Percentiles rank a stretch among this genome's conserved stretches.
phyloP scores from a whole-genome alignment of 2,329 filamentous ascomycete species.

The Pseudopyrenochaeta lycopersici region DNA sequence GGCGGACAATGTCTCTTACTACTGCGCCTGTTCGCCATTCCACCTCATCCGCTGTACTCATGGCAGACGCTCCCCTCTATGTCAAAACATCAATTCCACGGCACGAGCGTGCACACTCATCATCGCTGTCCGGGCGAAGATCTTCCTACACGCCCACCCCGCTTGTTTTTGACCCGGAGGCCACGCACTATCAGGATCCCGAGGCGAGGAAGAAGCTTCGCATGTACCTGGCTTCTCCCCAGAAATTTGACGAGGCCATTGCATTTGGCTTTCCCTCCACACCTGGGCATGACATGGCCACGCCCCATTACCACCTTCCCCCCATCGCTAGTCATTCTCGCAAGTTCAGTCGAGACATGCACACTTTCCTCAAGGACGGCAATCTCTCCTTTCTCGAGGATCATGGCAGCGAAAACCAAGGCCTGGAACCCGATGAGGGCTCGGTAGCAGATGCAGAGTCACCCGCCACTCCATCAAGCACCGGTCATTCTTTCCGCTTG shows the following conservation, averaged over 20 bases:
- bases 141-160: conserved; percentile 36
- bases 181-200: conserved; percentile 88
- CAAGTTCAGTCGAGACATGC: conserved; percentile 61
- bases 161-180: conserved; percentile 67
- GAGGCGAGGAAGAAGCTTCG: conserved; percentile 87
- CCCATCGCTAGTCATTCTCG: conserved; percentile 49
- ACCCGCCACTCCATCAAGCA: conserved; percentile 49
- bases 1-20: conserved; percentile 75
- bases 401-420: conserved; percentile 37
- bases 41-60: conserved; percentile 54
- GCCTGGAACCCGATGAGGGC: conserved; percentile 44
- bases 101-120: conserved; percentile 43
- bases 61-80: conserved; percentile 52
- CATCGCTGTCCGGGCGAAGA: conserved; percentile 37
- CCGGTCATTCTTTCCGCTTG: conserved; percentile 42
- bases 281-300: conserved; percentile 25
- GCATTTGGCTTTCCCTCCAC: conserved; percentile 88
- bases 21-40: conserved; percentile 69
- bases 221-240: conserved; percentile 84
- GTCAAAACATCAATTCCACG: conserved; percentile 40
- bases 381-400: conserved; percentile 54
- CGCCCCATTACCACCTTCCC: conserved; percentile 40
- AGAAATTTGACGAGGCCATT: conserved; percentile 95
- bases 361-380: conserved; percentile 68
- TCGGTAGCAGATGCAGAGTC: conserved; percentile 46